phyloP scores from a whole-genome alignment of 176 grass and related monocot genomes.

The Chrysopogon serrulatus region DNA sequence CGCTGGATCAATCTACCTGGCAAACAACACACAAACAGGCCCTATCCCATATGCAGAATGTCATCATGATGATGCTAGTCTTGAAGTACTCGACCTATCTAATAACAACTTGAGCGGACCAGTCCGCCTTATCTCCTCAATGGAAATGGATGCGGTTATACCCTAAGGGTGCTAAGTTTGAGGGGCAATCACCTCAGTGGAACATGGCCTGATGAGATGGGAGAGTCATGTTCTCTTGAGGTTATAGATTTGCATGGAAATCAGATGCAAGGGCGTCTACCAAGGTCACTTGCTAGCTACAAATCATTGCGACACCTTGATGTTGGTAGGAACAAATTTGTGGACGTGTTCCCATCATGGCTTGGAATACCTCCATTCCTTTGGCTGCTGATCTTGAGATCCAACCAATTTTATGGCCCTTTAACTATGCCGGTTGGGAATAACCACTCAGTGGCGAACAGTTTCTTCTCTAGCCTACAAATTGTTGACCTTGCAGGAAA shows the following conservation, averaged over 20 bases:
- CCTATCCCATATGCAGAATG: background rate
- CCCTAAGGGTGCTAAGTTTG: background rate
- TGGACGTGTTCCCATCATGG: conserved; percentile 9
- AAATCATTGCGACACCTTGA: background rate
- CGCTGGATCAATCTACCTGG: background rate
- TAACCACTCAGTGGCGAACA: background rate
- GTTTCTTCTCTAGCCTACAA: background rate
- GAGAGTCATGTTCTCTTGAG: background rate
- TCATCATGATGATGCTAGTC: rapidly evolving
- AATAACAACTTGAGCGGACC: conserved; percentile 7
- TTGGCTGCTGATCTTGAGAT: background rate
- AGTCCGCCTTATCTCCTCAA: background rate
- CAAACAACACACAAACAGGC: conserved; percentile 1
- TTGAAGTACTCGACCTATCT: background rate
- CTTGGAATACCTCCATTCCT: background rate
- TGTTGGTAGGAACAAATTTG: background rate
- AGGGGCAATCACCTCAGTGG: conserved; percentile 3
- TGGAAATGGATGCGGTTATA: background rate
- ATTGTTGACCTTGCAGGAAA: conserved; percentile 34
- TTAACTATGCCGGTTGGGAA: background rate
- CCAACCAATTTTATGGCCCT: background rate
- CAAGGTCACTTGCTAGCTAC: conserved; percentile 8
- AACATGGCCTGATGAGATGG: conserved; percentile 2
- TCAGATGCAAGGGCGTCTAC: background rate
- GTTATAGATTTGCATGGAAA: conserved; percentile 10